Evolutionary conservation across 1,284 basidiomycete species (phyloP).

Genomic region (Marasmius fiardii): DNA sequence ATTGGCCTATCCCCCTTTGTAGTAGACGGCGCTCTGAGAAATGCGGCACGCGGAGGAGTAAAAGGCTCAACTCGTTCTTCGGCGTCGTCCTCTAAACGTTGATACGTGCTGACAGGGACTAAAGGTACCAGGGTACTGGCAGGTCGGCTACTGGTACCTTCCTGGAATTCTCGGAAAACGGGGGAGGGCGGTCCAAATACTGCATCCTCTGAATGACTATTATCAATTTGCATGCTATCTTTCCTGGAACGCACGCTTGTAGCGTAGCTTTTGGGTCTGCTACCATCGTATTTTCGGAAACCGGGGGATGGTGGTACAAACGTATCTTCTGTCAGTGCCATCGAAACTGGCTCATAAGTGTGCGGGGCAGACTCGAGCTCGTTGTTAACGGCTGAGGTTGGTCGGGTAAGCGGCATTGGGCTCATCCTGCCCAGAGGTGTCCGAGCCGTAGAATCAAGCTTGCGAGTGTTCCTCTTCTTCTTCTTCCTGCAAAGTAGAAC

Average conservation of each 20-base stretch:
- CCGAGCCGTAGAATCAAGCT: conserved; percentile 27
- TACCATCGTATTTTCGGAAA: conserved; percentile 45
- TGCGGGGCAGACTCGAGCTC: conserved; percentile 29
- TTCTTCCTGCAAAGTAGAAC: conserved; percentile 47
- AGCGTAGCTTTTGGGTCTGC: conserved; percentile 22
- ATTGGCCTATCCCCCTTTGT: conserved; percentile 12
- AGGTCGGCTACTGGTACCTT: conserved; percentile 29
- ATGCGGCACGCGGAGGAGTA: conserved; percentile 6
- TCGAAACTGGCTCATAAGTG: conserved; percentile 66
- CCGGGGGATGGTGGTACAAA: conserved; percentile 64
- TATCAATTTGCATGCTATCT: conserved; percentile 9
- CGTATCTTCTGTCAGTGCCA: conserved; percentile 73
- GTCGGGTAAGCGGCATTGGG: conserved; percentile 43
- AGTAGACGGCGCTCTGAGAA: not conserved
- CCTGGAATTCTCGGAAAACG: conserved; percentile 18
- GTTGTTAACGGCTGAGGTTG: conserved; percentile 32
- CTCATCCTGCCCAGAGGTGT: conserved; percentile 47
- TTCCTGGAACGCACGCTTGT: conserved; percentile 11
- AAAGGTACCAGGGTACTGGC: conserved; percentile 20
- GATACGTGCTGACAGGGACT: conserved; percentile 5
- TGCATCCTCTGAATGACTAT: conserved; percentile 17
- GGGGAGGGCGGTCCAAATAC: conserved; percentile 16
- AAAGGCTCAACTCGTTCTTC: conserved; percentile 6
- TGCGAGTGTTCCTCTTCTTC: conserved; percentile 27
- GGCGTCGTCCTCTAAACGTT: not conserved